Percentiles rank a stretch among this genome's conserved stretches.
phyloP scores from a whole-genome alignment of 2,329 filamentous ascomycete genomes.

The Ceratocystis harringtonii region DNA sequence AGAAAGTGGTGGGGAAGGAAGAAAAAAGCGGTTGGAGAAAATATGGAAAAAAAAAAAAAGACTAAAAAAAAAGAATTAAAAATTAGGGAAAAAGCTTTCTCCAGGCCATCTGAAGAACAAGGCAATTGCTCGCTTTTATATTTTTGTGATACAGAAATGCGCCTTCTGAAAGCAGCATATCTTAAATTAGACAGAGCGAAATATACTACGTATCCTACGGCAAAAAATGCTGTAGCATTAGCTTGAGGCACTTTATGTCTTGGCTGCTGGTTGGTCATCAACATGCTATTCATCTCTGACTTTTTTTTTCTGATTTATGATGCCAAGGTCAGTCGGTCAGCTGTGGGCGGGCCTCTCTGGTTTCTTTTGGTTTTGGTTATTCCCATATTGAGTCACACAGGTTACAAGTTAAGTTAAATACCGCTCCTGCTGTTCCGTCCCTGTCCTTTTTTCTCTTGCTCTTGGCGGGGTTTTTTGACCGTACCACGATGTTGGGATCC shows the following conservation, averaged over 20 bases:
- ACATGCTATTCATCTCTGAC: too few species aligned
- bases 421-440: neutral
- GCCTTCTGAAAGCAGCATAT: neutral
- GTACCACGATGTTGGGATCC: neutral
- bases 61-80: neutral
- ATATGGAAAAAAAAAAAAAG: neutral
- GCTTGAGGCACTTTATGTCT: too few species aligned
- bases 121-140: slow-evolving; percentile 2
- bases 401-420: neutral
- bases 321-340: neutral
- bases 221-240: too few species aligned
- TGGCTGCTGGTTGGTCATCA: too few species aligned
- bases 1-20: slow-evolving; percentile 16
- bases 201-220: too few species aligned
- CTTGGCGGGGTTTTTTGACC: neutral
- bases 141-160: neutral
- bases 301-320: neutral
- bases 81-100: slow-evolving; percentile 7
- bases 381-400: neutral
- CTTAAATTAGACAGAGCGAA: neutral
- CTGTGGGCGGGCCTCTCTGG: neutral
- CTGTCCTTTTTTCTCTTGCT: neutral
- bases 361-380: neutral
- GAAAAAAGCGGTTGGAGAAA: slow-evolving; percentile 9
- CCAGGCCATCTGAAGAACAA: neutral